Base-by-base conservation (phyloP, 257 asterid genomes). In the Solanum raphanifolium region DNA sequence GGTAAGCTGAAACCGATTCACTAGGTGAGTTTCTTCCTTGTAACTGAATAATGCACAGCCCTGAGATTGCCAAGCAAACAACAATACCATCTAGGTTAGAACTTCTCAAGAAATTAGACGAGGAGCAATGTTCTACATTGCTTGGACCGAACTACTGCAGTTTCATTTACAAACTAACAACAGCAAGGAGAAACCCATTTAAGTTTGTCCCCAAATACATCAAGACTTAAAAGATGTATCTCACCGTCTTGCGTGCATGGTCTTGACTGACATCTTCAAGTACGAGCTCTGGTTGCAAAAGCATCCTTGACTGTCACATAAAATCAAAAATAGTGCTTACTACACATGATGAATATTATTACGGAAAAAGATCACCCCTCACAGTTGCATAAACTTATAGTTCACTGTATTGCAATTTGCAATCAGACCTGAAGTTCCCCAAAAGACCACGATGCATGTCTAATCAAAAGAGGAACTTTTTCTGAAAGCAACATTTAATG, bases 201-300 rank as follows among this genome's bases (percentile, higher is more conserved):
- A 82, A 48, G 69, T 66, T 48, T 21, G 69, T 29, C 41, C 36
- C 12, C 6, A 46, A 5, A 31, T 81, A 81, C 68, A 81, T 46
- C 38, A 27, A 81, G 85, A 81, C 66, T 58, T 29, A 46, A 46
- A 46, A 46, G 41, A 82, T 29, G 88, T n/a, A 86, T 89, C 98
- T 92, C 88, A 97, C 99, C 89, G 99, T 97, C 92, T 97, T 97
- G 81, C 93, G 99, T 74, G 99, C 99, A 87, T 97, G 99, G 89
- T 97, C 99, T 92, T 97, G 99, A 88, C 99, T 96, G 91, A 97
- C 99, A 89, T 97, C 99, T 89, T 96, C 98, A 87, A 97, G 99
- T 85, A 96, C 98, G 89, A 93, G 98, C 87, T 96, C 98, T 29
- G 99, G 98, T 86, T 91, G 93, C 91, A 97, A 91, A 88, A 94